These are phyloP conservation scores for Aureobasidium mangrovei DNA, from an alignment of 2,329 filamentous ascomycete species.

Conservation along the genomic window DNA sequence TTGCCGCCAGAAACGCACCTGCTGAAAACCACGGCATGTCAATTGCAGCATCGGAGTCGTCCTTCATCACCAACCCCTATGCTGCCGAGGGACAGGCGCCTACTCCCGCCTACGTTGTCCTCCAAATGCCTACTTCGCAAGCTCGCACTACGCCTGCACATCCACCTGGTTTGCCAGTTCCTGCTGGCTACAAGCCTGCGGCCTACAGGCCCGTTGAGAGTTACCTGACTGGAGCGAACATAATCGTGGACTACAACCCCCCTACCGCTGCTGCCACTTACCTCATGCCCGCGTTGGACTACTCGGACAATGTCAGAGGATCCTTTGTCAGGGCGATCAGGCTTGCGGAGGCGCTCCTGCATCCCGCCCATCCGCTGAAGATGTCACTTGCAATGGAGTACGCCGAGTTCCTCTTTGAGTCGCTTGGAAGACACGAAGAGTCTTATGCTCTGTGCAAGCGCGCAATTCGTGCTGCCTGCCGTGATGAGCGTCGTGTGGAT, in stretches of 20 bases:
- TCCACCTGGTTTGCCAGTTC: conserved; percentile 31
- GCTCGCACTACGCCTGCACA: conserved; percentile 26
- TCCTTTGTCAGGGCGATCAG: conserved; percentile 71
- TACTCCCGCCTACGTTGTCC: conserved; percentile 27
- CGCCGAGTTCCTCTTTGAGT: conserved; percentile 88
- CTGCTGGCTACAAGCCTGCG: too few relatives aligned
- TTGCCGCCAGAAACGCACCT: background rate
- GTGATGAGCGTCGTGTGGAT: conserved; percentile 83
- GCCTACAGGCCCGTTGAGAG: too few relatives aligned
- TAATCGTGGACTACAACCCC: conserved; percentile 29
- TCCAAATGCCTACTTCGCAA: conserved; percentile 19
- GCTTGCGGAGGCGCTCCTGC: conserved; percentile 66
- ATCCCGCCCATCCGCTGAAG: conserved; percentile 81
- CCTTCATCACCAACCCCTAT: conserved; percentile 44
- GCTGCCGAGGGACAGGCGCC: conserved; percentile 33
- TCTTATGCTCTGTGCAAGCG: conserved; percentile 70
- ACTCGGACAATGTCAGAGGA: conserved; percentile 69
- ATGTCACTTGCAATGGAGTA: conserved; percentile 89
- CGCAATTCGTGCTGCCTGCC: conserved; percentile 84
- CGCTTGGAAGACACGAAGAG: conserved; percentile 68
- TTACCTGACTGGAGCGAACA: conserved; percentile 17
- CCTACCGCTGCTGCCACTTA: conserved; percentile 48
- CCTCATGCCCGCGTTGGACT: conserved; percentile 69
- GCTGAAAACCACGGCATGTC: too few relatives aligned
- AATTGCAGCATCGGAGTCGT: conserved; percentile 31